Evolutionary conservation across 768 basidiomycete genomes (phyloP), one percentile per base, ranked within the genome.

Genomic region (Scleroderma bovista): DNA sequence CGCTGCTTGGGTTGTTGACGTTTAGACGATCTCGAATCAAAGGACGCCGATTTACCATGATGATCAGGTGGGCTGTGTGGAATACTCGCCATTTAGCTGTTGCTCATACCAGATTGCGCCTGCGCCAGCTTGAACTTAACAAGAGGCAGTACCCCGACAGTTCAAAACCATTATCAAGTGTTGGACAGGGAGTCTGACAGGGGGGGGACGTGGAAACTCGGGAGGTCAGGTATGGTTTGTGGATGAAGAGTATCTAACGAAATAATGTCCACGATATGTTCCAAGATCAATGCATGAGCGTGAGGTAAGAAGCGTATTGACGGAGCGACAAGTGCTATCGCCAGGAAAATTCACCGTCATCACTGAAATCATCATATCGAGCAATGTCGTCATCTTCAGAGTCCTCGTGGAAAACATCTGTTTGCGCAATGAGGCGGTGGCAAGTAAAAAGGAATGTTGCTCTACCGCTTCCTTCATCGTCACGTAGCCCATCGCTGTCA

Each of bases 331-430:
- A 24, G 19, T 48, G 47, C 65, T 51, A 72, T 54, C 66, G 62
- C 69, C 70, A 70, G 29, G 66, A 54, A 32, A 59, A 57, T 20
- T 68, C 69, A 31, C 51, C 56, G 41, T 65, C 69, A 16, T 52
- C 58, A 15, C 58, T 63, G 11, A 63, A 63, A 41, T 67, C 63
- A 23, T 43, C 41, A 10, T 29, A 43, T 22, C 37, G 51, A 46
- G 67, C 40, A 19, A 70, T 48, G 22, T 76, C 77, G 2, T 78
- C 77, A 29, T 70, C 63, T 38, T 81, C 80, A 3, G 76, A 78
- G 48, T 66, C 51, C 50, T 83, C 80, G 50, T 81, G 77, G 54
- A 79, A 84, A 34, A 74, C 75, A 52, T 84, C 84, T 83, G 52
- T 42, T 26, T 45, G 15, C n/a, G 46, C 33, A 43, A 38, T 36